These are phyloP conservation scores for Terfezia claveryi DNA, from an alignment of 495 filamentous ascomycete species.

Conservation along the genomic window DNA sequence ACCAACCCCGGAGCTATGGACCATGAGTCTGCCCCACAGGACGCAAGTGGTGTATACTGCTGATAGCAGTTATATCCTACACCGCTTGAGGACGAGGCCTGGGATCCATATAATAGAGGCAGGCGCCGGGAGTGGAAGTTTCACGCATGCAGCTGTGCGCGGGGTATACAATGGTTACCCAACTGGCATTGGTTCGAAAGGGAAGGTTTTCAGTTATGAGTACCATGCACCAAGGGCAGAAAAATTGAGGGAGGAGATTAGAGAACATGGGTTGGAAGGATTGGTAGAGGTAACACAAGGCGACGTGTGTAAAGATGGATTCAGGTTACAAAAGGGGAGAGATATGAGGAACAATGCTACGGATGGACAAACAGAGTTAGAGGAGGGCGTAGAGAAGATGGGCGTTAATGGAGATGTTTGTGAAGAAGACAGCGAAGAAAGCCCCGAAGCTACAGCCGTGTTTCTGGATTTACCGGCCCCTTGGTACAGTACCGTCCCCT, in stretches of 20 bases:
- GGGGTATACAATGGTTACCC: conserved; percentile 67
- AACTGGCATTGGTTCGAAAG: conserved; percentile 23
- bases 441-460: conserved; percentile 51
- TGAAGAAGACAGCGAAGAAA: conserved; percentile 22
- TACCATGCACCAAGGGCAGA: conserved; percentile 60
- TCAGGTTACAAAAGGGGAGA: conserved; percentile 24
- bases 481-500: conserved; percentile 26
- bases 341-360: background rate
- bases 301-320: conserved; percentile 79
- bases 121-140: conserved; percentile 81
- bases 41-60: conserved; percentile 97
- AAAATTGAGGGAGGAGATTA: conserved; percentile 52
- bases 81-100: conserved; percentile 60
- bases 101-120: conserved; percentile 74
- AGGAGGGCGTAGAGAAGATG: background rate
- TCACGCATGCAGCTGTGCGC: conserved; percentile 73
- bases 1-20: conserved; percentile 89
- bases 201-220: conserved; percentile 82
- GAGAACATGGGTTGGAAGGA: conserved; percentile 44
- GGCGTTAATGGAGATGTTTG: background rate
- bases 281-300: conserved; percentile 69
- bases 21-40: conserved; percentile 65
- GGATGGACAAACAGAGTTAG: conserved; percentile 7
- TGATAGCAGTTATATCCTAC: conserved; percentile 88
- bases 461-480: conserved; percentile 90